Percentiles rank a stretch among this genome's conserved stretches.
phyloP scores from a whole-genome alignment of 1,284 basidiomycete species.

The Sanghuangporus sanghuang region DNA sequence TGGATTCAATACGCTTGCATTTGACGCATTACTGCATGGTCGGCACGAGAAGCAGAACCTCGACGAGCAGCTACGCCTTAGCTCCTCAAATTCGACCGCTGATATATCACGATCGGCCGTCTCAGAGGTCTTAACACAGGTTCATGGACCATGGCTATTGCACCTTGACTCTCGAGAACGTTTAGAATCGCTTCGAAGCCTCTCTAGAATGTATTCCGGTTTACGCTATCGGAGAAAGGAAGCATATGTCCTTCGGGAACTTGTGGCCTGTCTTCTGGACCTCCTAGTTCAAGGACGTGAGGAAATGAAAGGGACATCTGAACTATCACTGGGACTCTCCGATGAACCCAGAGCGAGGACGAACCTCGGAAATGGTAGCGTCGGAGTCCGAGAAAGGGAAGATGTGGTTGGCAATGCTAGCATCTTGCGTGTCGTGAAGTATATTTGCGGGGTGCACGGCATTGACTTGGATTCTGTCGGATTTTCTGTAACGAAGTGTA shows the following conservation, averaged over 20 bases:
- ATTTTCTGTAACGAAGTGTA: conserved; percentile 2
- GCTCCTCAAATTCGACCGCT: conserved; percentile 35
- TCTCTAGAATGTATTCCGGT: conserved; percentile 71
- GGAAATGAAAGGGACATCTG: conserved; percentile 41
- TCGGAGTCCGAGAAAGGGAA: conserved; percentile 69
- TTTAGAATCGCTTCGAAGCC: conserved; percentile 61
- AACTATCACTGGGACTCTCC: conserved; percentile 33
- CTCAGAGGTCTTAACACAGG: conserved; percentile 55
- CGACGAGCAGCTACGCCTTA: neutral
- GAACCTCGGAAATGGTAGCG: conserved; percentile 41
- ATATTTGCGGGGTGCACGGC: conserved; percentile 74
- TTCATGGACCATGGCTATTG: conserved; percentile 82
- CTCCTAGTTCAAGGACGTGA: conserved; percentile 75
- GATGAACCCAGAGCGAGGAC: conserved; percentile 43
- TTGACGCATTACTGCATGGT: conserved; percentile 66
- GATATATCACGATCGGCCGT: conserved; percentile 67
- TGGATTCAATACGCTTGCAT: conserved; percentile 80
- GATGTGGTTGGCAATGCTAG: conserved; percentile 75
- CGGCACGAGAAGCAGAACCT: neutral
- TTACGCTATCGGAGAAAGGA: conserved; percentile 83
- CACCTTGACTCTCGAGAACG: conserved; percentile 76
- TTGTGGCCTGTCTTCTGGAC: conserved; percentile 75
- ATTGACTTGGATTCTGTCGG: conserved; percentile 68
- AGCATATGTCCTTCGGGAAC: conserved; percentile 78
- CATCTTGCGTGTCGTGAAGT: conserved; percentile 65